Evolutionary conservation across 139 green algal species (phyloP), one percentile per base, ranked within the genome.

Genomic region (Penium margaritaceum): DNA sequence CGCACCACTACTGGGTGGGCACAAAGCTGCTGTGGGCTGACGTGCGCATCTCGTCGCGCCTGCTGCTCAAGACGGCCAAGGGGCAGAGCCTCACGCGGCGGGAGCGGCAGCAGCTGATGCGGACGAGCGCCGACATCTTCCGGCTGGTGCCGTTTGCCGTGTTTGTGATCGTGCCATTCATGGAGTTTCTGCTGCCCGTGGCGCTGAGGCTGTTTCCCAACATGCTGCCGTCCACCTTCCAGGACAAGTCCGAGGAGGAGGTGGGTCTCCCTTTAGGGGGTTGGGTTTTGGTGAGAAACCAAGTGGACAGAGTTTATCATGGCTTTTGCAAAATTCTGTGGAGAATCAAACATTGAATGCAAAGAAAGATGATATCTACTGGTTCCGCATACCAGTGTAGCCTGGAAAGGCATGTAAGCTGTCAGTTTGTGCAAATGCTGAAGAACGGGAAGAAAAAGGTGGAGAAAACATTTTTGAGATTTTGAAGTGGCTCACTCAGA

Each of bases 221-320:
- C 88, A 97, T 99, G 93, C 89, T 99, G 66, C 95, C 95, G 39
- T 93, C 86, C 71, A 99, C 95, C 2, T 99, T 97, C 69, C 63
- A 88, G 63, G 74, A 86, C 72, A 78, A 82, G 53, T 67, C 74
- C 37, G 80, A 86, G 53, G 51, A 80, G 33, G 81, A 86, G 77
- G 71, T 83, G 32, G 80, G 67, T n/a, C n/a, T n/a, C n/a, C n/a
- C n/a, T n/a, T n/a, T n/a, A n/a, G n/a, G n/a, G n/a, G n/a, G n/a
- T n/a, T n/a, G n/a, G n/a, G n/a, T n/a, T n/a, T n/a, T n/a, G n/a
- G n/a, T n/a, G n/a, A n/a, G n/a, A n/a, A n/a, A n/a, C n/a, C n/a
- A n/a, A n/a, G n/a, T n/a, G n/a, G n/a, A n/a, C n/a, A n/a, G n/a
- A n/a, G n/a, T n/a, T n/a, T n/a, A n/a, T n/a, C n/a, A n/a, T n/a